phyloP scores from a whole-genome alignment of 2,329 filamentous ascomycete genomes.

The Westerdykella aurantiaca region DNA sequence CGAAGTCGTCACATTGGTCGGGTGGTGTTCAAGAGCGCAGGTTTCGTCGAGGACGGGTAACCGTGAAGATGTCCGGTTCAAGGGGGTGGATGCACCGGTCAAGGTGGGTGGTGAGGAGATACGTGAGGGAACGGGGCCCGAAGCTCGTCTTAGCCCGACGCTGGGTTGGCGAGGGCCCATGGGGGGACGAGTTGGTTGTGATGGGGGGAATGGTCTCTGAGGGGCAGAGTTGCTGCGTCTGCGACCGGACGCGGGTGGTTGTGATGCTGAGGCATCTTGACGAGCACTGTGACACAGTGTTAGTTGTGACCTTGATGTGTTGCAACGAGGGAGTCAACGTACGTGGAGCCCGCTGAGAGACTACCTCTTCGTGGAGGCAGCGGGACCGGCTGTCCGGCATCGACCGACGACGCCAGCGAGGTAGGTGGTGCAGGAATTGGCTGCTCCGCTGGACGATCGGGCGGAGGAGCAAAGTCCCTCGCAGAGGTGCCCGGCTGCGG shows the following conservation, averaged over 20 bases:
- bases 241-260: constrained; percentile 10
- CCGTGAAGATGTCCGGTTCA: constrained; percentile 15
- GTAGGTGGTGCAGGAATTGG: constrained; percentile 28
- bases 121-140: too few relatives aligned
- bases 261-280: constrained; percentile 4
- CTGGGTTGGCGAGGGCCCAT: constrained; percentile 28
- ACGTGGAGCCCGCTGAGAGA: constrained; percentile 19
- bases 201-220: constrained; percentile 6
- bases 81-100: constrained; percentile 17
- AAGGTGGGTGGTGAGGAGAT: constrained; percentile 16
- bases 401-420: constrained; percentile 32
- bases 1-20: constrained; percentile 6
- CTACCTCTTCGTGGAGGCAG: constrained; percentile 17
- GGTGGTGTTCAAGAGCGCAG: constrained; percentile 15
- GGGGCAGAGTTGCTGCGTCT: constrained; percentile 26
- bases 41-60: constrained; percentile 27
- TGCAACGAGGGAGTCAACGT: neutral
- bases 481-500: constrained; percentile 24
- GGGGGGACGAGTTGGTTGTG: constrained; percentile 19
- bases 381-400: constrained; percentile 29
- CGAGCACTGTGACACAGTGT: constrained; percentile 12
- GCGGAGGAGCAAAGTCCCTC: constrained; percentile 28
- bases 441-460: constrained; percentile 14
- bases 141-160: constrained; percentile 32
- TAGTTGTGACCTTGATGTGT: constrained; percentile 11